Evolutionary conservation across 2,329 filamentous ascomycete species (phyloP).

Genomic region (Acephala macrosclerotiorum): DNA sequence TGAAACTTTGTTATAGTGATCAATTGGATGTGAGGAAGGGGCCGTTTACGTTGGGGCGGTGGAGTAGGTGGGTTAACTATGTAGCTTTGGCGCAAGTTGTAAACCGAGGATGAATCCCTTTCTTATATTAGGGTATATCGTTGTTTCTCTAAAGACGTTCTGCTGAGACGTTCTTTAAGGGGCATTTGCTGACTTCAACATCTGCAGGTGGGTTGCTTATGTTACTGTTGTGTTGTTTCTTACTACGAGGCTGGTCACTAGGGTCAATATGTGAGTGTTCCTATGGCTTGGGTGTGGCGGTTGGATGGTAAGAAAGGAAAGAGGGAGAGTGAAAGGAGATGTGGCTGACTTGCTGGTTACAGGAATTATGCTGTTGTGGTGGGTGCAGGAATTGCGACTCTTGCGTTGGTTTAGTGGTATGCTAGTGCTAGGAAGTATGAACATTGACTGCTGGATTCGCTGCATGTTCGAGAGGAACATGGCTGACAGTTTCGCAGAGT

Average conservation of each 20-base stretch:
- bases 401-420: conserved; percentile 7
- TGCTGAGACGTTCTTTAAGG: too few species aligned
- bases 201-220: neutral
- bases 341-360: neutral
- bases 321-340: neutral
- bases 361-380: conserved; percentile 1
- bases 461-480: neutral
- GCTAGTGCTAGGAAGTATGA: conserved; percentile 4
- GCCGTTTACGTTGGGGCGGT: neutral
- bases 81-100: neutral
- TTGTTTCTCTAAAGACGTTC: too few species aligned
- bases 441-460: neutral
- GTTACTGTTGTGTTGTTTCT: conserved; percentile 1
- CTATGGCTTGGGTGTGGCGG: too few species aligned
- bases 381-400: neutral
- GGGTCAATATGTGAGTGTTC: neutral
- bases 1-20: conserved; percentile 1
- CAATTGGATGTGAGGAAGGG: neutral
- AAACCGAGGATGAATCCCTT: too few species aligned
- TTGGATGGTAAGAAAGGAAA: too few species aligned
- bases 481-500: neutral
- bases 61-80: conserved; percentile 3
- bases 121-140: too few species aligned
- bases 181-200: too few species aligned
- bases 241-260: neutral